phyloP scores from a whole-genome alignment of 2,329 filamentous ascomycete species.

The Clonostachys byssicola region DNA sequence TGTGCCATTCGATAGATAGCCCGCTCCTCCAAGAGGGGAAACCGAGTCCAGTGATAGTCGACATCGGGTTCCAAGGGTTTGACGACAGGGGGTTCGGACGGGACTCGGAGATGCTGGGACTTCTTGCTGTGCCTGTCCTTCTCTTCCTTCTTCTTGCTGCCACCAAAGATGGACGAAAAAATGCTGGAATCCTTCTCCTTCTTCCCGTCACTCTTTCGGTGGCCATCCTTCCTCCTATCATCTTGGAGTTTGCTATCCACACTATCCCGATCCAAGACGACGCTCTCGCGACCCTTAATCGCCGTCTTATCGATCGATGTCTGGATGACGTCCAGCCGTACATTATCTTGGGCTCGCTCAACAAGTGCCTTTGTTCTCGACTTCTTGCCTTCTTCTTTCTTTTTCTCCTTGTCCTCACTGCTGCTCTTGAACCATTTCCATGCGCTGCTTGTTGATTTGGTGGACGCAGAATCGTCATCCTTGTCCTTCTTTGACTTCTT shows the following conservation, averaged over 20 bases:
- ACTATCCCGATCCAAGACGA: constrained; percentile 76
- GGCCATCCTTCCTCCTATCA: constrained; percentile 77
- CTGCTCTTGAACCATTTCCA: constrained; percentile 79
- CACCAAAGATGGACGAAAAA: constrained; percentile 91
- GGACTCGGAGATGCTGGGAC: constrained; percentile 67
- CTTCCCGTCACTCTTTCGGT: constrained; percentile 72
- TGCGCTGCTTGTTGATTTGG: constrained; percentile 62
- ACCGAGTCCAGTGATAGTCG: constrained; percentile 94
- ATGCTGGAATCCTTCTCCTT: constrained; percentile 91
- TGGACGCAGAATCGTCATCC: constrained; percentile 50
- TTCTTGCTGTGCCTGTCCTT: constrained; percentile 73
- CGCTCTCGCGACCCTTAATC: constrained; percentile 71
- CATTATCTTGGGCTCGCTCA: constrained; percentile 68
- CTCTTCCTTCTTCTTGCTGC: constrained; percentile 81
- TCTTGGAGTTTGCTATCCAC: constrained; percentile 70
- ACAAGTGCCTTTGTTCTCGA: constrained; percentile 56
- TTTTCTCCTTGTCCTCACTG: constrained; percentile 62
- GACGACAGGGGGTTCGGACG: constrained; percentile 72
- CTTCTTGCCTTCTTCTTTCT: constrained; percentile 60
- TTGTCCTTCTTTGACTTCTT: constrained; percentile 74
- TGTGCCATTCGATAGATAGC: constrained; percentile 99
- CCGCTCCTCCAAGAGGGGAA: constrained; percentile 90
- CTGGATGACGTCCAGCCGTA: constrained; percentile 81
- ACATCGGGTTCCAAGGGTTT: constrained; percentile 77
- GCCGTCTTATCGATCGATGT: constrained; percentile 71